Base-by-base conservation (phyloP, 768 basidiomycete genomes). In the Auriscalpium orientale region DNA sequence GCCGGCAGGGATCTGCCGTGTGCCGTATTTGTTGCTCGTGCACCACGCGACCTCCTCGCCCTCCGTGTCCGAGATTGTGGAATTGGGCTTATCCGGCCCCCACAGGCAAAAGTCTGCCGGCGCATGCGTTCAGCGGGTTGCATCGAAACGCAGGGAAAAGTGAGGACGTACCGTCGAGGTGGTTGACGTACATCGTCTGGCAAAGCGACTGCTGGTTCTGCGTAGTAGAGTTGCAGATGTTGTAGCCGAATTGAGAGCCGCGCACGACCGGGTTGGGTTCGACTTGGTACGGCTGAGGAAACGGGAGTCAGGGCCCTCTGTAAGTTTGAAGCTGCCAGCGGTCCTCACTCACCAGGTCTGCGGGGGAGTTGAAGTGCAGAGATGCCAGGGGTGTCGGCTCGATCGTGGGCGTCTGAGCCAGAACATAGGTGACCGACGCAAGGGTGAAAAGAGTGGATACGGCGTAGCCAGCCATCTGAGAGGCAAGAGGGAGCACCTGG, bases 41-140 rank as follows among this genome's bases (percentile, higher is more conserved):
- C 89, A 93, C 78, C 81, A 93, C 1, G 88, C 82, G 11, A 92
- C 85, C 64, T 81, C 83, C 65, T 81, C 73, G 44, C 78, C 83
- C 66, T 93, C 91, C 2, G 78, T 79, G 57, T 85, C 76, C 35
- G 77, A 84, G 46, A 92, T 83, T 16, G 71, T 68, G 13, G 77
- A 73, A 65, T 80, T 73, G 4, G 77, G 72, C 18, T 70, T 68
- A 1, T 74, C 62, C 0, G 84, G 79, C 34, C 74, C 83, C 82
- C 83, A 88, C 0, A 88, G 62, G 59, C 87, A 89, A 68, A 85
- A 88, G 64, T 89, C 87, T 88, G 35, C 28, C 8, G 22, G 8
- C 16, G 16, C 16, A 9, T 2, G 13, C 2, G 50, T 10, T 60
- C 12, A 54, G 22, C 35, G 0, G 2, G 1, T 15, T 5, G 0